A percentile compares a stretch with the other conserved stretches of the same genome.
phyloP scores from a whole-genome alignment of 2,329 filamentous ascomycete genomes.

The Fusarium tupiense region DNA sequence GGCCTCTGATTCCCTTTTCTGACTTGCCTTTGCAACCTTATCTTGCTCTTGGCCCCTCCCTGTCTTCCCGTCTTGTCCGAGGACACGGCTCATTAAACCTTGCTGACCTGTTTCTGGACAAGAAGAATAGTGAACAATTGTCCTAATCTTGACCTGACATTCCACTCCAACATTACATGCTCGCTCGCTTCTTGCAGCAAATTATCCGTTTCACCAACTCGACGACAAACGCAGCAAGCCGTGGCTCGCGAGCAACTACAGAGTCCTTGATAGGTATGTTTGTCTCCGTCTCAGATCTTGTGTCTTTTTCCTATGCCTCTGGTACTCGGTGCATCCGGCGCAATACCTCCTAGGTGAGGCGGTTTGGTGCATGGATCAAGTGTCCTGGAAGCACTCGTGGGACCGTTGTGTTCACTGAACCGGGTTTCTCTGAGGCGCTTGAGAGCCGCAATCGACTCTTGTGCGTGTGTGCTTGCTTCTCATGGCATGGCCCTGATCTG shows the following conservation, averaged over 20 bases:
- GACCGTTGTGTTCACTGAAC: conserved; percentile 32
- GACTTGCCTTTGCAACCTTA: conserved; percentile 44
- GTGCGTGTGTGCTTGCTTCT: neutral
- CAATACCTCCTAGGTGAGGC: conserved; percentile 43
- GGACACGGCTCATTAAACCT: conserved; percentile 37
- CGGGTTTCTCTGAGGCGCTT: conserved; percentile 9
- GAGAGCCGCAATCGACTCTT: conserved; percentile 21
- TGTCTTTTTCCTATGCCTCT: conserved; percentile 27
- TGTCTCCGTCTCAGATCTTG: conserved; percentile 39
- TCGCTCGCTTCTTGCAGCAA: conserved; percentile 36
- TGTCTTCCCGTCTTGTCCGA: conserved; percentile 31
- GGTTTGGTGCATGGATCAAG: conserved; percentile 47
- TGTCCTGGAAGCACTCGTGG: conserved; percentile 38
- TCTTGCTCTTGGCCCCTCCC: conserved; percentile 41
- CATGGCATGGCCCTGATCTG: conserved; percentile 2
- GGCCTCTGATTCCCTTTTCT: conserved; percentile 38
- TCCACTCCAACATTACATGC: conserved; percentile 6
- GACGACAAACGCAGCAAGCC: conserved; percentile 35
- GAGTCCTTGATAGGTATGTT: conserved; percentile 39
- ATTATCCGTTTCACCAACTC: conserved; percentile 29
- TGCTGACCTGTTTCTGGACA: conserved; percentile 27
- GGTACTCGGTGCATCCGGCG: conserved; percentile 42
- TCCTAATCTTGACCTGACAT: neutral
- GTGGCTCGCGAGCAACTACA: conserved; percentile 21
- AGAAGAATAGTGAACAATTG: neutral